These are phyloP conservation scores for Coemansia sp. DNA, from an alignment of 192 early-diverging fungal species.

Conservation along the genomic window DNA sequence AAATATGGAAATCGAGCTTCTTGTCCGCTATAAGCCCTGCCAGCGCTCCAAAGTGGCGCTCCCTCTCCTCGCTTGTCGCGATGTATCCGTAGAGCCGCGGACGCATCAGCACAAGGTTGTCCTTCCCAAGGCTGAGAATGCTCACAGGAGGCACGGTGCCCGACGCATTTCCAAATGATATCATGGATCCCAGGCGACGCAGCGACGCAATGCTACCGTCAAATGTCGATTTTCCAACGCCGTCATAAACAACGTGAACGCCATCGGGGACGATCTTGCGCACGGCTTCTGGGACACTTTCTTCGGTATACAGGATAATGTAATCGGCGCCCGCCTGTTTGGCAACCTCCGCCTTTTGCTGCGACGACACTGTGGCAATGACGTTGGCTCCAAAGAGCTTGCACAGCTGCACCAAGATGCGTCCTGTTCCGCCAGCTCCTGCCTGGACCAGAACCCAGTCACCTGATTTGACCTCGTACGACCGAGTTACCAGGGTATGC, in stretches of 20 bases:
- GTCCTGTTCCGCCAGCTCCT: slow-evolving; percentile 87
- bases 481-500: slow-evolving; percentile 65
- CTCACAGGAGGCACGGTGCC: slow-evolving; percentile 72
- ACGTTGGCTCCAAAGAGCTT: slow-evolving; percentile 79
- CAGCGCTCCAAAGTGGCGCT: slow-evolving; percentile 59
- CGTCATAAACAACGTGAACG: slow-evolving; percentile 82
- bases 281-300: slow-evolving; percentile 66
- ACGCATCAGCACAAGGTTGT: slow-evolving; percentile 73
- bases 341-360: slow-evolving; percentile 68
- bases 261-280: slow-evolving; percentile 72
- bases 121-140: slow-evolving; percentile 60
- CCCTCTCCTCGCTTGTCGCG: slow-evolving; percentile 65
- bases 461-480: slow-evolving; percentile 66
- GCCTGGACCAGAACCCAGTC: slow-evolving; percentile 88
- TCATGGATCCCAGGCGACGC: slow-evolving; percentile 66
- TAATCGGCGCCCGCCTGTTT: slow-evolving; percentile 65
- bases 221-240: slow-evolving; percentile 90
- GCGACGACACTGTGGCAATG: slow-evolving; percentile 79
- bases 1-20: slow-evolving; percentile 68
- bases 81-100: slow-evolving; percentile 76
- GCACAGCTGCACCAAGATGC: slow-evolving; percentile 74
- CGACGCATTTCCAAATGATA: slow-evolving; percentile 89
- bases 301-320: slow-evolving; percentile 71
- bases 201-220: slow-evolving; percentile 65
- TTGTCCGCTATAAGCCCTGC: slow-evolving; percentile 60